Base-by-base conservation (phyloP, 2,329 filamentous ascomycete species). In the Mycocentrospora acerina region DNA sequence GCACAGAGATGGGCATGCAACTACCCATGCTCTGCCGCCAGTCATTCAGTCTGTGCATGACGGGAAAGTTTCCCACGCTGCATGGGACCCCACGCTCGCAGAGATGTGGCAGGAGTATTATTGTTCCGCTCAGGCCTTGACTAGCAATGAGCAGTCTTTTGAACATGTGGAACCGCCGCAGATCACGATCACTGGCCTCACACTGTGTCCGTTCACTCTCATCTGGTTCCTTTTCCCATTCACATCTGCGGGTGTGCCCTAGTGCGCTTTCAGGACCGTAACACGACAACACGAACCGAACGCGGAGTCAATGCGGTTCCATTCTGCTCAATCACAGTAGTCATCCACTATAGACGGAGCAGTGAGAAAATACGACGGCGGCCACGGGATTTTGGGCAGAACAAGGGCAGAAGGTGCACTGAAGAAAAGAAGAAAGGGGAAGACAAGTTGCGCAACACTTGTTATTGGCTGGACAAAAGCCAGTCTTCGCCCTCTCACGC, bases 71-170 rank as follows among this genome's bases (percentile, higher is more conserved):
- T 46, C 48, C 31, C 39, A 38, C 44, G 44, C 50, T 57, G 48
- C 59, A 62, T 58, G 57, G 54, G 50, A 48, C 31, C 43, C 54
- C 53, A 60, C 53, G 57, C 48, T 44, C 48, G 46, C 46, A 53
- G 43, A 50, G 5, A 54, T 55, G 56, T 59, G 51, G 58, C 58
- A 52, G 49, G 52, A 51, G 25, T 47, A 44, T 46, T 48, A 44
- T 53, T 57, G 46, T 50, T 50, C 51, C 55, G 38, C 43, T 52
- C 44, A 48, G 37, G 49, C 41, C 53, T 53, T 53, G 48, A 48
- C 43, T 46, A 33, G 29, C 45, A 40, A 31, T 39, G 34, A 29
- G 31, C 38, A 41, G 50, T 40, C 40, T 37, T 44, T 26, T 46
- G 35, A 40, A 35, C 55, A 59, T 59, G 59, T 59, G 54, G 44